phyloP scores from a whole-genome alignment of 768 basidiomycete genomes.

The Mycena filopes region DNA sequence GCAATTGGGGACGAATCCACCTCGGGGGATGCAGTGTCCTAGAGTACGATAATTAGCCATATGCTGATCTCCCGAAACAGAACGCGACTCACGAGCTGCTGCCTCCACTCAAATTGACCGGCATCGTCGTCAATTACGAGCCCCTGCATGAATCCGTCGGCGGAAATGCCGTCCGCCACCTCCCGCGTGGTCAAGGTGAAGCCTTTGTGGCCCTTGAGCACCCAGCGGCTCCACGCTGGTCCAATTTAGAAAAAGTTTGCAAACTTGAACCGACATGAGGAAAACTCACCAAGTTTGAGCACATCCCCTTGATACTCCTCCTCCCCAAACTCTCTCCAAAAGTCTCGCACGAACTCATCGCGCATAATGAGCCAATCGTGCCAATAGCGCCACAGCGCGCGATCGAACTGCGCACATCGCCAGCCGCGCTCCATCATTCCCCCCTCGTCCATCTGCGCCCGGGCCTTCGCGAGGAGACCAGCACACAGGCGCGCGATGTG shows the following conservation, averaged over 20 bases:
- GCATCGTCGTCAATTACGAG: slow-evolving; percentile 23
- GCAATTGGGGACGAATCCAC: too few relatives aligned
- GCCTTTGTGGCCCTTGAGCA: slow-evolving; percentile 53
- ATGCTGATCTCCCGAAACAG: neutral
- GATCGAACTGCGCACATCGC: slow-evolving; percentile 55
- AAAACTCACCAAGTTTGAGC: slow-evolving; percentile 48
- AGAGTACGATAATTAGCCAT: too few relatives aligned
- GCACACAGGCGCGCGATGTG: slow-evolving; percentile 53
- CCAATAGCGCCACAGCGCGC: slow-evolving; percentile 54
- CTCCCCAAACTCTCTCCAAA: slow-evolving; percentile 54
- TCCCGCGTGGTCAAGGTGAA: slow-evolving; percentile 52
- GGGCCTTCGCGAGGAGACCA: slow-evolving; percentile 47
- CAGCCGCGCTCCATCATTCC: slow-evolving; percentile 47
- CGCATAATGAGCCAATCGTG: slow-evolving; percentile 53
- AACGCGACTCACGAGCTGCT: too few relatives aligned
- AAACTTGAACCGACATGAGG: neutral
- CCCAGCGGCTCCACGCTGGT: slow-evolving; percentile 52
- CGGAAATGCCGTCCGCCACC: slow-evolving; percentile 44
- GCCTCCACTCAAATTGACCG: slow-evolving; percentile 10
- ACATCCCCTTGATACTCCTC: slow-evolving; percentile 53
- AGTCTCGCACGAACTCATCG: slow-evolving; percentile 49
- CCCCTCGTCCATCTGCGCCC: slow-evolving; percentile 38
- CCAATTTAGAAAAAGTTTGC: neutral
- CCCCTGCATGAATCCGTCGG: slow-evolving; percentile 44
- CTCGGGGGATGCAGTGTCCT: too few relatives aligned